phyloP scores from a whole-genome alignment of 73 alveolate species.

The Paramecium biaurelia region DNA sequence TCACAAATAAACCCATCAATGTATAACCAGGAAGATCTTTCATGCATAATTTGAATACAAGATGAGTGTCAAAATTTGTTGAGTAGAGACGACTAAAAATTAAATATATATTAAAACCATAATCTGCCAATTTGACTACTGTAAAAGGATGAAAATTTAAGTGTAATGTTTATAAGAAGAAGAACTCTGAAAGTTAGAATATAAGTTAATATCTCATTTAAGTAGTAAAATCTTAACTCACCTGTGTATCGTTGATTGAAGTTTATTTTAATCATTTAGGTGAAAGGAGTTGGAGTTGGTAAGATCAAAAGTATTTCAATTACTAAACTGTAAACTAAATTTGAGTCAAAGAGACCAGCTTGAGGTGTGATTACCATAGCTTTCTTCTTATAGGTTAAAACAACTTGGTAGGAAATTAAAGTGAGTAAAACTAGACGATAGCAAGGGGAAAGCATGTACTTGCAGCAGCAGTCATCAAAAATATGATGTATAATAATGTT shows the following conservation, averaged over 20 bases:
- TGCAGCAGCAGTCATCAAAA: not conserved
- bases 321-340: not conserved
- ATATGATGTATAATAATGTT: not conserved
- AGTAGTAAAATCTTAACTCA: not conserved
- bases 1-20: not conserved
- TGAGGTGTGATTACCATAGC: not conserved
- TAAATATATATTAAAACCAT: not conserved
- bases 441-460: constrained; percentile 3
- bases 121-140: constrained; percentile 7
- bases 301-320: not conserved
- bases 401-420: not conserved
- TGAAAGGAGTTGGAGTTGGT: constrained; percentile 38
- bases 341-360: not conserved
- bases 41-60: not conserved
- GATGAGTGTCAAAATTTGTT: not conserved
- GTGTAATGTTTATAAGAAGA: not conserved
- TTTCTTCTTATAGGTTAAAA: not conserved
- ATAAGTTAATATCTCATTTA: not conserved
- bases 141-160: not conserved
- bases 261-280: not conserved
- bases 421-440: not conserved
- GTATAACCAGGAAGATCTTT: not conserved
- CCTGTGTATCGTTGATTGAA: not conserved
- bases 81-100: constrained; percentile 25
- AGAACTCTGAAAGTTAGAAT: not conserved